phyloP scores from a whole-genome alignment of 768 basidiomycete species.

The Multifurca ochricompacta region DNA sequence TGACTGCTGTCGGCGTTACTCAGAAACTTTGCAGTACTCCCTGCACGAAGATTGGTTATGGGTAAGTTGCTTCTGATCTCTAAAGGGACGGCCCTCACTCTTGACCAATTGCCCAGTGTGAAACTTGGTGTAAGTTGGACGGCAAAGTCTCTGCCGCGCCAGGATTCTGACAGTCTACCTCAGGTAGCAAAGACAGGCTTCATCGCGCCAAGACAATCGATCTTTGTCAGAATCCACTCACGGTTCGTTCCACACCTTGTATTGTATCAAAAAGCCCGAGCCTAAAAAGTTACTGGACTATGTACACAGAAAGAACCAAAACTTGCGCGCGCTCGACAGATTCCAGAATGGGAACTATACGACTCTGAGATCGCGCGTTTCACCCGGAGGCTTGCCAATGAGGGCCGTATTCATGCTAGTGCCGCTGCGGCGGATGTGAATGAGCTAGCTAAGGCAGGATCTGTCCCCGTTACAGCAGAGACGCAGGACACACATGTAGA shows the following conservation, averaged over 20 bases:
- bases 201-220: constrained; percentile 85
- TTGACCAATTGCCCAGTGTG: constrained; percentile 50
- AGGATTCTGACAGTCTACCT: background rate
- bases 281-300: background rate
- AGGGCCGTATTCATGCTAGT: constrained; percentile 61
- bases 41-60: constrained; percentile 93
- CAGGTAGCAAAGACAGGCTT: constrained; percentile 77
- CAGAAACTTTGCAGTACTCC: constrained; percentile 50
- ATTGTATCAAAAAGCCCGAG: background rate
- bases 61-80: constrained; percentile 41
- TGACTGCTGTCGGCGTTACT: constrained; percentile 4
- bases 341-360: constrained; percentile 97
- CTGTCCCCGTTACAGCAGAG: constrained; percentile 6
- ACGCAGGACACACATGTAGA: background rate
- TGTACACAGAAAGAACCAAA: constrained; percentile 90
- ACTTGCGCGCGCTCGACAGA: constrained; percentile 82
- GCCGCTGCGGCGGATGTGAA: constrained; percentile 63
- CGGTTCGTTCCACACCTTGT: constrained; percentile 41
- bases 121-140: constrained; percentile 85
- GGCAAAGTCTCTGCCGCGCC: background rate
- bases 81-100: background rate
- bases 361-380: constrained; percentile 86
- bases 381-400: constrained; percentile 59
- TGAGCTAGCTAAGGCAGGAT: constrained; percentile 49
- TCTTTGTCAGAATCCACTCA: constrained; percentile 93